phyloP scores from a whole-genome alignment of 2,329 filamentous ascomycete genomes.

The Zymoseptoria crescenta region DNA sequence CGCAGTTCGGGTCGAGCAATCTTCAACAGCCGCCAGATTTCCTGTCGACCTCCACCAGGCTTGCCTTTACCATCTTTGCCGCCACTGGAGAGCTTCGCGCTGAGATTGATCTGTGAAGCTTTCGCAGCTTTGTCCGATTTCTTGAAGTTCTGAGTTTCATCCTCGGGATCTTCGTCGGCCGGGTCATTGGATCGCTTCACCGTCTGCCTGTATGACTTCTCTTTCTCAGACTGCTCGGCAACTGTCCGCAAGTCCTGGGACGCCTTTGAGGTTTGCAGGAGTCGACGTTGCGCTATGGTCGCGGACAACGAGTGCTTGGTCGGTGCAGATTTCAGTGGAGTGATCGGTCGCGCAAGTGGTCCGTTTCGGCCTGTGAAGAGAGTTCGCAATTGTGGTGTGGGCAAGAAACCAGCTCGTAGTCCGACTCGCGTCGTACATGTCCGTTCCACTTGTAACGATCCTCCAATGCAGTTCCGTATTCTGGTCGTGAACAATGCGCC shows the following conservation, averaged over 20 bases:
- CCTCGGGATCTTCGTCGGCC: constrained; percentile 36
- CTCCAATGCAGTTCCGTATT: constrained; percentile 16
- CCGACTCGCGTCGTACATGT: neutral
- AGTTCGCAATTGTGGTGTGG: constrained; percentile 12
- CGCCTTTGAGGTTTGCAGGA: constrained; percentile 15
- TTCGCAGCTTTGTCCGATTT: constrained; percentile 76
- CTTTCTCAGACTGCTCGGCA: constrained; percentile 3
- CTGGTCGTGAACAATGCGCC: constrained; percentile 29
- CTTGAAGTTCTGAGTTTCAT: constrained; percentile 56
- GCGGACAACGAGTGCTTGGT: constrained; percentile 1
- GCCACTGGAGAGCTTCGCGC: constrained; percentile 79
- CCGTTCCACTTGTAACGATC: neutral
- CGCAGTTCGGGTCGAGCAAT: constrained; percentile 80
- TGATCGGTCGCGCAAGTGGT: constrained; percentile 7
- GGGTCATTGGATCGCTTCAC: constrained; percentile 17
- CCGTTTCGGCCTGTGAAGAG: constrained; percentile 9
- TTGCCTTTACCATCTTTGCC: constrained; percentile 44
- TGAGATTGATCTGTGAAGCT: constrained; percentile 82
- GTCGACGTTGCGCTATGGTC: constrained; percentile 6
- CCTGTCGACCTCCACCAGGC: constrained; percentile 52
- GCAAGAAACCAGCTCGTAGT: neutral
- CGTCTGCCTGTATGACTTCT: constrained; percentile 13
- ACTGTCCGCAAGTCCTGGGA: constrained; percentile 11
- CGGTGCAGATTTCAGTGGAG: neutral
- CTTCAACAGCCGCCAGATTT: constrained; percentile 80